Conservation (phyloP, 495 filamentous ascomycete genomes). For the Parachaetomium inaequale region DNA sequence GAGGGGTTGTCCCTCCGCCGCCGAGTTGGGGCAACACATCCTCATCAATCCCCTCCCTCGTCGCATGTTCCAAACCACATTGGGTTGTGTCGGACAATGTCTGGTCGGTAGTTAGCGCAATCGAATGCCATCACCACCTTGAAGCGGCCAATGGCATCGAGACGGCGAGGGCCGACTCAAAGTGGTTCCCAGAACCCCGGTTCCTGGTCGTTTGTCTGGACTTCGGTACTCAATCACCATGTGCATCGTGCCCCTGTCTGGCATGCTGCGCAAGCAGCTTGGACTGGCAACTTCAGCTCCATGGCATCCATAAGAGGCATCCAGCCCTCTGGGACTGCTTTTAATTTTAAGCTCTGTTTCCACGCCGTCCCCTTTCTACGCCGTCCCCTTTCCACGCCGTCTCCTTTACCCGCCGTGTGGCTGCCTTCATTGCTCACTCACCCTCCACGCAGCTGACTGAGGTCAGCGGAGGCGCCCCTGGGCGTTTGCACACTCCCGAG, state of each 20-base stretch:
- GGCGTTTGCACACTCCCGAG: neutral
- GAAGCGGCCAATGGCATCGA: slow-evolving; percentile 7
- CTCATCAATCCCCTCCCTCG: neutral
- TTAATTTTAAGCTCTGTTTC: slow-evolving; percentile 11
- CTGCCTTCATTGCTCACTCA: neutral
- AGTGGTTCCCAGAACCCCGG: slow-evolving; percentile 8
- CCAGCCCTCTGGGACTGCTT: neutral
- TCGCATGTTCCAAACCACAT: neutral
- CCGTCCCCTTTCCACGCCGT: neutral
- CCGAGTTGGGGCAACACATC: neutral
- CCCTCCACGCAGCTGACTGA: neutral
- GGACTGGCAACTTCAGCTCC: slow-evolving; percentile 6
- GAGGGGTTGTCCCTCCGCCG: neutral
- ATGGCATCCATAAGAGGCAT: slow-evolving; percentile 9
- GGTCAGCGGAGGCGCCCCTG: neutral
- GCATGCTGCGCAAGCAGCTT: neutral
- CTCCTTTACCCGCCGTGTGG: neutral
- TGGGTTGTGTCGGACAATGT: neutral
- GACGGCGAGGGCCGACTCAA: neutral
- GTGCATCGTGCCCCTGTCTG: neutral
- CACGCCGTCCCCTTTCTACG: neutral
- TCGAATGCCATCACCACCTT: neutral
- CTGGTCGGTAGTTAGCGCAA: neutral
- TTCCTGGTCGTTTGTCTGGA: neutral
- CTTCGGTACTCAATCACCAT: neutral